Conservation (phyloP, 768 basidiomycete species). For the Psilocybe cyanescens region DNA sequence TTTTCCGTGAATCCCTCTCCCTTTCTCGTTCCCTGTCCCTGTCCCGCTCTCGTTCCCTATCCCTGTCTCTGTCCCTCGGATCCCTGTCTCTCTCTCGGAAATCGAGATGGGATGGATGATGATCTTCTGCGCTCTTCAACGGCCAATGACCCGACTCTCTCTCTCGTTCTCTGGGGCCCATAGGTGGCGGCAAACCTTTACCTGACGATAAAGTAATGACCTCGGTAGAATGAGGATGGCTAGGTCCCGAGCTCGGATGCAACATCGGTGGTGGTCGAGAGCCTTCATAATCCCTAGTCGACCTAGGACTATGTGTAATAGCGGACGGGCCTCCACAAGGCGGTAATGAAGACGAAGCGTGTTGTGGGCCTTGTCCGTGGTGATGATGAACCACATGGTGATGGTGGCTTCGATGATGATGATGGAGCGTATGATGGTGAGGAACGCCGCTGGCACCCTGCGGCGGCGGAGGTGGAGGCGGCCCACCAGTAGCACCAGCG, state of each 20-base stretch:
- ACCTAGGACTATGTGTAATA: conserved; percentile 29
- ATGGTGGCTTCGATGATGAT: conserved; percentile 49
- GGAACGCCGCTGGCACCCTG: conserved; percentile 27
- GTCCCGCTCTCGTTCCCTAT: conserved; percentile 16
- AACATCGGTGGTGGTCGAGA: conserved; percentile 31
- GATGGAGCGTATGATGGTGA: conserved; percentile 48
- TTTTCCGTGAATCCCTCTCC: conserved; percentile 24
- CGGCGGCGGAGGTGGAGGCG: conserved; percentile 23
- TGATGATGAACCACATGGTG: conserved; percentile 55
- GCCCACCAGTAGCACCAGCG: conserved; percentile 16
- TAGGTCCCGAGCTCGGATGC: conserved; percentile 18
- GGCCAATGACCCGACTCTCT: conserved; percentile 26
- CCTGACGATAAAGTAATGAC: conserved; percentile 51
- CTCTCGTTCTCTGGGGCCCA: conserved; percentile 27
- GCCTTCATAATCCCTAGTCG: conserved; percentile 35
- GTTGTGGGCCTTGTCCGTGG: conserved; percentile 31
- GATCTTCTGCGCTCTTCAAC: conserved; percentile 26
- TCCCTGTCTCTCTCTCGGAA: conserved; percentile 34
- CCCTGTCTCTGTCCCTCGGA: conserved; percentile 14
- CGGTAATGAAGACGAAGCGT: conserved; percentile 36
- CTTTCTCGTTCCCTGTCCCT: conserved; percentile 15
- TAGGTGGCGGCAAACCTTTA: conserved; percentile 36
- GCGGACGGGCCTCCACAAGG: conserved; percentile 27
- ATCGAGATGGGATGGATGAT: conserved; percentile 21
- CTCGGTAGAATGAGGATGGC: conserved; percentile 50